Conservation (phyloP, 1,139 yeast genomes). For the Suhomyces chickasaworum region DNA sequence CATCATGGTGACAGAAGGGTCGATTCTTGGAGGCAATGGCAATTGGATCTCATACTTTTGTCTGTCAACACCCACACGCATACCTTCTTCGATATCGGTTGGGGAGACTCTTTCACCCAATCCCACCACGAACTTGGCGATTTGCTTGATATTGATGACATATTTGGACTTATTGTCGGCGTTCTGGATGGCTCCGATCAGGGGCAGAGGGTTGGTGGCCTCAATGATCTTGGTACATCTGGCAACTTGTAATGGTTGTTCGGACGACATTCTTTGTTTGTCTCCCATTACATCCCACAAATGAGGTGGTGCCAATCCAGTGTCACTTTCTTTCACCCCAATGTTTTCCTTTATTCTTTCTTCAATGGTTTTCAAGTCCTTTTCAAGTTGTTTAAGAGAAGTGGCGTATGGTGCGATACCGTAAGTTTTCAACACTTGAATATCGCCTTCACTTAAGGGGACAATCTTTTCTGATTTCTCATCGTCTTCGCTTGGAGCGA, state of each 20-base stretch:
- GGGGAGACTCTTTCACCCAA: conserved; percentile 97
- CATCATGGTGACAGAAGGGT: conserved; percentile 99
- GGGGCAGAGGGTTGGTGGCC: conserved; percentile 41
- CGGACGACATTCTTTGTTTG: conserved; percentile 88
- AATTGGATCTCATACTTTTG: conserved; percentile 94
- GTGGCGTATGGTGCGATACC: conserved; percentile 96
- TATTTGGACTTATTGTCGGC: conserved; percentile 88
- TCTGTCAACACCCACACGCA: conserved; percentile 99
- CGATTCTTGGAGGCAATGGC: conserved; percentile 96
- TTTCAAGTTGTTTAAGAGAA: conserved; percentile 76
- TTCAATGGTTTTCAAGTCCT: conserved; percentile 81
- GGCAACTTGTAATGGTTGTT: conserved; percentile 96
- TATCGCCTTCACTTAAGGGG: conserved; percentile 94
- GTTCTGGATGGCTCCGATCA: conserved; percentile 45
- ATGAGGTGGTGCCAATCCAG: conserved; percentile 94
- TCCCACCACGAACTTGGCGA: conserved; percentile 96
- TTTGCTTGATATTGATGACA: conserved; percentile 94
- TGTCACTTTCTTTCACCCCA: conserved; percentile 92
- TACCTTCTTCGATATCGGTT: conserved; percentile 98
- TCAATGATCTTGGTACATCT: conserved; percentile 97
- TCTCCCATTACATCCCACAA: conserved; percentile 98
- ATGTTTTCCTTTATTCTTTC: conserved; percentile 88
- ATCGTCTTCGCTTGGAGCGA: conserved; percentile 76
- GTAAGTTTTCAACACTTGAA: conserved; percentile 92
- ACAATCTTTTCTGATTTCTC: conserved; percentile 67